These are phyloP conservation scores for Metarhizium humberi DNA, from an alignment of 2,329 filamentous ascomycete species.

Conservation along the genomic window DNA sequence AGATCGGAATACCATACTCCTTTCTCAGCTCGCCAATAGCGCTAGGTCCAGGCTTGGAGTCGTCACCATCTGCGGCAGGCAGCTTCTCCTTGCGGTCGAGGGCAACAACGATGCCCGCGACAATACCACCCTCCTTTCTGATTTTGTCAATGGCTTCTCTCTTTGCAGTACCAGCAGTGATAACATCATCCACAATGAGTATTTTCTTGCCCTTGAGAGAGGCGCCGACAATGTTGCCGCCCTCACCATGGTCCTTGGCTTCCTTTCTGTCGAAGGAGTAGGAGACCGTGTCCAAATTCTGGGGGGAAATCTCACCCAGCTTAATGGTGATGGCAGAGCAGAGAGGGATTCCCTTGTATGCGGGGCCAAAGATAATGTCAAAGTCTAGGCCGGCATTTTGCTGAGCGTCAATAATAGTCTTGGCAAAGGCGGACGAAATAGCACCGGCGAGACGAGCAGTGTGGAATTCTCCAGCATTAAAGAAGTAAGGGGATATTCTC, in stretches of 20 bases:
- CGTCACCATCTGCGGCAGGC: conserved; percentile 53
- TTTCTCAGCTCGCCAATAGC: conserved; percentile 79
- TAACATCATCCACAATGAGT: conserved; percentile 91
- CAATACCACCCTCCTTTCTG: conserved; percentile 69
- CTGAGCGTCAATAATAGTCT: conserved; percentile 45
- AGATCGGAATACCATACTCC: conserved; percentile 75
- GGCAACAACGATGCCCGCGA: conserved; percentile 82
- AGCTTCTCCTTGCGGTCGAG: conserved; percentile 83
- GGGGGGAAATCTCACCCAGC: conserved; percentile 58
- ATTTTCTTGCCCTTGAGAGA: conserved; percentile 76
- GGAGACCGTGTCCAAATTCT: conserved; percentile 58
- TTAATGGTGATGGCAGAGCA: conserved; percentile 68
- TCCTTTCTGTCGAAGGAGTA: conserved; percentile 97
- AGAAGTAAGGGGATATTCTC: conserved; percentile 90
- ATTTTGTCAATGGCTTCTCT: conserved; percentile 89
- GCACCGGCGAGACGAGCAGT: conserved; percentile 66
- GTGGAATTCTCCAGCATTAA: conserved; percentile 91
- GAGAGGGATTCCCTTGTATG: conserved; percentile 96
- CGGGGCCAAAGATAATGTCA: conserved; percentile 86
- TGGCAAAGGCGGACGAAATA: conserved; percentile 74
- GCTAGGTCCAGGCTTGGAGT: conserved; percentile 61
- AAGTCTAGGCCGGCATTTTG: conserved; percentile 42
- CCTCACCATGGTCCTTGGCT: conserved; percentile 91
- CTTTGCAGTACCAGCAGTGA: conserved; percentile 91
- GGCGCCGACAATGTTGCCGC: conserved; percentile 84